Evolutionary conservation across 768 basidiomycete genomes (phyloP).

Genomic region (Pleurotus giganteus): DNA sequence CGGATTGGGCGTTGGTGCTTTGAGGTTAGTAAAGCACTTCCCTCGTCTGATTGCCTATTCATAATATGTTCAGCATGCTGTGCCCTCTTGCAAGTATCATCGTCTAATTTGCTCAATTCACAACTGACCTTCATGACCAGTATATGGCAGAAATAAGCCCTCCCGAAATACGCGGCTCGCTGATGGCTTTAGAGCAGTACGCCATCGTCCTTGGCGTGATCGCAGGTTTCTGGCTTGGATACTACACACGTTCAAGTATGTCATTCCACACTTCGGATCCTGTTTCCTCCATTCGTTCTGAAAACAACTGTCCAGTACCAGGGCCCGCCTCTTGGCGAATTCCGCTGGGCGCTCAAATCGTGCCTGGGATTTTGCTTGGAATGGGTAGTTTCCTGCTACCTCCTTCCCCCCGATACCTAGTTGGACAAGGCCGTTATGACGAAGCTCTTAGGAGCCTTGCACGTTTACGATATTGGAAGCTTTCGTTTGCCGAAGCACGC

Average conservation of each 20-base stretch:
- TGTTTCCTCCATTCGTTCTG: not conserved
- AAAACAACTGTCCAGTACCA: slow-evolving; percentile 36
- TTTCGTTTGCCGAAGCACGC: slow-evolving; percentile 37
- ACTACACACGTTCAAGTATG: slow-evolving; percentile 61
- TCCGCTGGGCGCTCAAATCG: slow-evolving; percentile 68
- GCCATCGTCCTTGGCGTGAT: slow-evolving; percentile 82
- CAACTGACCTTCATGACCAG: slow-evolving; percentile 51
- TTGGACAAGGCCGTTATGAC: slow-evolving; percentile 46
- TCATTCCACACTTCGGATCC: not conserved
- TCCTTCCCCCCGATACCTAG: slow-evolving; percentile 59
- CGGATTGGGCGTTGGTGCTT: slow-evolving; percentile 76
- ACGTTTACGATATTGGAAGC: slow-evolving; percentile 45
- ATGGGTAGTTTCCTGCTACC: slow-evolving; percentile 61
- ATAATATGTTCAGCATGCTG: slow-evolving; percentile 2
- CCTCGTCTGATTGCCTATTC: not conserved
- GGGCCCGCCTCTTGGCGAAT: slow-evolving; percentile 74
- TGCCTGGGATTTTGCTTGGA: slow-evolving; percentile 66
- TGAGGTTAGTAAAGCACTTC: slow-evolving; percentile 44
- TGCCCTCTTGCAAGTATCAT: slow-evolving; percentile 3
- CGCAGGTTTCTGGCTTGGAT: slow-evolving; percentile 82
- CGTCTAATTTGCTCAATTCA: not conserved
- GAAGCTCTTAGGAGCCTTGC: slow-evolving; percentile 61
- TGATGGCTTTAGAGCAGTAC: slow-evolving; percentile 78
- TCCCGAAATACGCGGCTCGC: slow-evolving; percentile 75
- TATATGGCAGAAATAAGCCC: slow-evolving; percentile 87